Conservation (phyloP, 2,329 filamentous ascomycete species). For the Diaporthe citriasiana region DNA sequence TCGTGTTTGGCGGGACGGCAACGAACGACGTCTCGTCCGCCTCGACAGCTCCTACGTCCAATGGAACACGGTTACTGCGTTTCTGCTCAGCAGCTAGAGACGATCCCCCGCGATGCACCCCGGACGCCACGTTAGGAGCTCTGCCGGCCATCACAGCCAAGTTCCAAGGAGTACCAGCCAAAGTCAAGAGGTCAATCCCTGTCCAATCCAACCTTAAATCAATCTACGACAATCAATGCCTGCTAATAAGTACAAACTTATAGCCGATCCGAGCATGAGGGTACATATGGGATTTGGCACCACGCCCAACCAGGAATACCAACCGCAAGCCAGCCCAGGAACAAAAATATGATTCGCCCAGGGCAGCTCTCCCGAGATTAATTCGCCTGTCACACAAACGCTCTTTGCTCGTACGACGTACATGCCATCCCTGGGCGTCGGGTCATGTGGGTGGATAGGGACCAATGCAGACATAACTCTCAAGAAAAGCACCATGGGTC, state of each 20-base stretch:
- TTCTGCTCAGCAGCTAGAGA: not conserved
- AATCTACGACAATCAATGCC: constrained; percentile 10
- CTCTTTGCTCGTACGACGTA: not conserved
- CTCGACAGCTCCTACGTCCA: not conserved
- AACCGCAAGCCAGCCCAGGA: constrained; percentile 15
- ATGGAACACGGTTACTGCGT: not conserved
- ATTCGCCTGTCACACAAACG: constrained; percentile 18
- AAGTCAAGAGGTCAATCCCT: not conserved
- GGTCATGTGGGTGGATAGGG: constrained; percentile 15
- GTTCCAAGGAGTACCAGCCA: constrained; percentile 12
- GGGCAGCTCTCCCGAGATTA: constrained; percentile 9
- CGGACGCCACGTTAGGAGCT: constrained; percentile 28
- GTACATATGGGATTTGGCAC: not conserved
- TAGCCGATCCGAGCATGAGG: not conserved
- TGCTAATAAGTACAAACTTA: not conserved
- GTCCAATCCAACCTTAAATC: constrained; percentile 29
- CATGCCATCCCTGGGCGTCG: constrained; percentile 15
- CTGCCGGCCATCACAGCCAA: constrained; percentile 13
- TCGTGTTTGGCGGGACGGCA: constrained; percentile 11
- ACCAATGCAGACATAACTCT: constrained; percentile 1
- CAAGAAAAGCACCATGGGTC: not conserved
- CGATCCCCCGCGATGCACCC: constrained; percentile 22
- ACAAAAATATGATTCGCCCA: constrained; percentile 11
- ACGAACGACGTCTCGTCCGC: not conserved
- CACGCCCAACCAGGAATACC: not conserved